Evolutionary conservation across 2,329 filamentous ascomycete genomes (phyloP).

Genomic region (Cordyceps militaris): DNA sequence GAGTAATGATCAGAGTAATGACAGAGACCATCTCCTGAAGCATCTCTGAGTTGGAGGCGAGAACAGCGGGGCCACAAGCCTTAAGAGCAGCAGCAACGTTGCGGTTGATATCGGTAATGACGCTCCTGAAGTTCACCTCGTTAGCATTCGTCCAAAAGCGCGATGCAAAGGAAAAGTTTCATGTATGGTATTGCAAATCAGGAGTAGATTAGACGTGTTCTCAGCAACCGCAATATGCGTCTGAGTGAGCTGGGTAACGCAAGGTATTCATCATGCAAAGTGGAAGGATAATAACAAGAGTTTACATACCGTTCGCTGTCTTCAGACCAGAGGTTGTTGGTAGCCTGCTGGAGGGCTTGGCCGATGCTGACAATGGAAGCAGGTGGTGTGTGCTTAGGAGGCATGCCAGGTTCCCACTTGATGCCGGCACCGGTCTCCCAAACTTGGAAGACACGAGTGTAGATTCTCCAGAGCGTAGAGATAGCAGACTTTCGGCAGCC

Average conservation of each 20-base stretch:
- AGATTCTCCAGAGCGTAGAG: slow-evolving; percentile 86
- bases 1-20: slow-evolving; percentile 73
- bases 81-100: slow-evolving; percentile 87
- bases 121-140: slow-evolving; percentile 49
- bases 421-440: slow-evolving; percentile 66
- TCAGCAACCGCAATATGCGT: slow-evolving; percentile 85
- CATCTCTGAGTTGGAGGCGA: slow-evolving; percentile 60
- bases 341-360: slow-evolving; percentile 76
- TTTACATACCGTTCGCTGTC: slow-evolving; percentile 84
- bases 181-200: slow-evolving; percentile 23
- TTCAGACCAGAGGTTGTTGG: slow-evolving; percentile 77
- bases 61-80: slow-evolving; percentile 78
- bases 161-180: slow-evolving; percentile 17
- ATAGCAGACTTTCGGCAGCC: slow-evolving; percentile 89
- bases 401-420: slow-evolving; percentile 87
- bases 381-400: slow-evolving; percentile 71
- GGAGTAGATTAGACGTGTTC: slow-evolving; percentile 55
- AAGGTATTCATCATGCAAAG: slow-evolving; percentile 69
- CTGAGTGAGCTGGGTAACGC: slow-evolving; percentile 99
- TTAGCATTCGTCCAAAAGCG: slow-evolving; percentile 32
- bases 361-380: slow-evolving; percentile 77
- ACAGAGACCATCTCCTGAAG: slow-evolving; percentile 71
- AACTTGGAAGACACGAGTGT: slow-evolving; percentile 82
- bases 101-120: slow-evolving; percentile 91
- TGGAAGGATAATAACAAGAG: slow-evolving; percentile 17